Evolutionary conservation across 192 early-diverging fungal genomes (phyloP).

Genomic region (Coemansia sp.): DNA sequence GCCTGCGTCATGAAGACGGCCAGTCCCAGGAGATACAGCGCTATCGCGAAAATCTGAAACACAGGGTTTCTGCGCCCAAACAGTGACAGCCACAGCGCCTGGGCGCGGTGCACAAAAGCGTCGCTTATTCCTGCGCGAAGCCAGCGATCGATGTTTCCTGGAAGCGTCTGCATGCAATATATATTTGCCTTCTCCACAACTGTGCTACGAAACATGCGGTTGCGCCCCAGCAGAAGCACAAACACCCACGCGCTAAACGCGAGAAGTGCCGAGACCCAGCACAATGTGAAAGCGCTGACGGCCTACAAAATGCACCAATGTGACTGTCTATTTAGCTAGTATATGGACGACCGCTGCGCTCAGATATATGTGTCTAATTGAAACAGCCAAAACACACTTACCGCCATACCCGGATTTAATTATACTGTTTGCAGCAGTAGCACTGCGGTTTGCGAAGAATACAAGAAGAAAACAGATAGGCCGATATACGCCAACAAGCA

Average conservation of each 20-base stretch:
- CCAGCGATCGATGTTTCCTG: slow-evolving; percentile 16
- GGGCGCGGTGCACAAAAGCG: slow-evolving; percentile 13
- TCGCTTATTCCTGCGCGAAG: slow-evolving; percentile 19
- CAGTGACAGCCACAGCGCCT: slow-evolving; percentile 25
- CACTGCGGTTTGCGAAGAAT: background rate
- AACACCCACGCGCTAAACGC: slow-evolving; percentile 35
- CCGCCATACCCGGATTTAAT: background rate
- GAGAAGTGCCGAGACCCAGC: slow-evolving; percentile 15
- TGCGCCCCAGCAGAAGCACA: slow-evolving; percentile 46
- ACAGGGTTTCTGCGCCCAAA: slow-evolving; percentile 46
- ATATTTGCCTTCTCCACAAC: slow-evolving; percentile 31
- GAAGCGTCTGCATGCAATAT: slow-evolving; percentile 18
- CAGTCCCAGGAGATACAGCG: slow-evolving; percentile 36
- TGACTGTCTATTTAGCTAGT: too few species aligned
- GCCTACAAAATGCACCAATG: too few species aligned
- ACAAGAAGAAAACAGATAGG: too few species aligned
- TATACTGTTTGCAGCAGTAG: slow-evolving; percentile 1
- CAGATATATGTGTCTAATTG: too few species aligned
- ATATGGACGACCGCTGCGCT: too few species aligned
- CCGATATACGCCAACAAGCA: background rate
- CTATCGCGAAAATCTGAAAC: slow-evolving; percentile 38
- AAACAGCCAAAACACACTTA: too few species aligned
- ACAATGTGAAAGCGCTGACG: slow-evolving; percentile 19
- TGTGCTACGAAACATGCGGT: slow-evolving; percentile 47
- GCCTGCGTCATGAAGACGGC: slow-evolving; percentile 35